A percentile compares a stretch with the other conserved stretches of the same genome.
Conservation (phyloP, 306 rosid species). For the Cicer chorassanicum region DNA sequence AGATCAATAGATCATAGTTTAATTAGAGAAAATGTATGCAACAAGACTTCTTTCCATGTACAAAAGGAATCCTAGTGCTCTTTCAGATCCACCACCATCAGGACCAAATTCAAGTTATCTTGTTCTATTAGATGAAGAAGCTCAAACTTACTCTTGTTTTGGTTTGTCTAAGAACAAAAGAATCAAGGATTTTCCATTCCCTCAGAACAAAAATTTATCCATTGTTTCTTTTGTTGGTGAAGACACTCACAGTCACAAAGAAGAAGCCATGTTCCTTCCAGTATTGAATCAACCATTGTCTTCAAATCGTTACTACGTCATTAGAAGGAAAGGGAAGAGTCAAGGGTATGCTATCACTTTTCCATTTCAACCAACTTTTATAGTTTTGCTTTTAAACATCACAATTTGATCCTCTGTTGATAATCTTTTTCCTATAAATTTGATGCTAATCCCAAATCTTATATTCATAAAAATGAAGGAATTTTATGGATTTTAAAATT, state of each 20-base stretch:
- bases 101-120: slow-evolving; percentile 52
- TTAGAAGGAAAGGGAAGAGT: slow-evolving; percentile 46
- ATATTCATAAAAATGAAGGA: no score
- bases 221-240: not conserved
- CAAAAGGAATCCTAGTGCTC: slow-evolving; percentile 30
- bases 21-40: slow-evolving; percentile 39
- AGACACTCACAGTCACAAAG: not conserved
- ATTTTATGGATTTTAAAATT: no score
- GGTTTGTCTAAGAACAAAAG: slow-evolving; percentile 22
- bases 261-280: slow-evolving; percentile 40
- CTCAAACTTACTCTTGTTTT: slow-evolving; percentile 35
- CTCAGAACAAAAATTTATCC: slow-evolving; percentile 49
- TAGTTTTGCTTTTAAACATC: not conserved
- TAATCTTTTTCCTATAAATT: no score
- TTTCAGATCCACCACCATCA: slow-evolving; percentile 33
- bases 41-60: slow-evolving; percentile 45
- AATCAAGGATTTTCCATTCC: slow-evolving; percentile 48
- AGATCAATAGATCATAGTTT: not conserved
- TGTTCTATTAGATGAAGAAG: slow-evolving; percentile 41
- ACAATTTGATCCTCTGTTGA: no score
- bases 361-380: not conserved
- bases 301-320: slow-evolving; percentile 59
- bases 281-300: slow-evolving; percentile 59
- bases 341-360: slow-evolving; percentile 35
- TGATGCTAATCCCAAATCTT: no score